Percentiles rank a stretch among this genome's conserved stretches.
Evolutionary conservation across 371 early-diverging fungal genomes (phyloP).

Genomic region (Actinomortierella wolfii): DNA sequence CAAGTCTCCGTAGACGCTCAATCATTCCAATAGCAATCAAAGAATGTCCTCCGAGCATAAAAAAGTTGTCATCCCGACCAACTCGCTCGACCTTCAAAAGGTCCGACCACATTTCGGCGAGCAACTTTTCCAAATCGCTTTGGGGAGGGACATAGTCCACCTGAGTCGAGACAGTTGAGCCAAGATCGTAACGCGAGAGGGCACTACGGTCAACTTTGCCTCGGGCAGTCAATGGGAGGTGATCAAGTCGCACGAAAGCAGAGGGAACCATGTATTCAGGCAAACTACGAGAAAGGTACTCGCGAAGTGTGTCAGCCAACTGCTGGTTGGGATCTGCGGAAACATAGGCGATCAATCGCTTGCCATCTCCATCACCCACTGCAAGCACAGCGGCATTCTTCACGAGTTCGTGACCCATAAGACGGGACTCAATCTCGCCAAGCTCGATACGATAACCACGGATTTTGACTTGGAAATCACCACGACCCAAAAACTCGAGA

Average conservation of each 20-base stretch:
- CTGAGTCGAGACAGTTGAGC: neutral
- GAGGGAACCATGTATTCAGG: neutral
- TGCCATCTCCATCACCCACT: neutral
- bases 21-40: conserved; percentile 1
- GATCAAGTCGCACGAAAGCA: neutral
- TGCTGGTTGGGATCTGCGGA: neutral
- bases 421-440: conserved; percentile 39
- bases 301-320: neutral
- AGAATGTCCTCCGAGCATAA: conserved; percentile 2
- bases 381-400: conserved; percentile 1
- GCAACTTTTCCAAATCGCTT: neutral
- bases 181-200: neutral
- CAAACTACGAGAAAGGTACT: neutral
- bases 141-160: conserved; percentile 11
- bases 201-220: neutral
- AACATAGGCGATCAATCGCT: conserved; percentile 17
- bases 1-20: neutral
- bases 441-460: conserved; percentile 54
- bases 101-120: neutral
- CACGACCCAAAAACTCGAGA: conserved; percentile 43
- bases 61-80: conserved; percentile 2
- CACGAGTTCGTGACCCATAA: conserved; percentile 11
- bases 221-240: neutral
- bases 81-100: conserved; percentile 4
- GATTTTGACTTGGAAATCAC: conserved; percentile 50